These are phyloP conservation scores for Orbilia quercus DNA, from an alignment of 2,329 filamentous ascomycete genomes.

Conservation along the genomic window DNA sequence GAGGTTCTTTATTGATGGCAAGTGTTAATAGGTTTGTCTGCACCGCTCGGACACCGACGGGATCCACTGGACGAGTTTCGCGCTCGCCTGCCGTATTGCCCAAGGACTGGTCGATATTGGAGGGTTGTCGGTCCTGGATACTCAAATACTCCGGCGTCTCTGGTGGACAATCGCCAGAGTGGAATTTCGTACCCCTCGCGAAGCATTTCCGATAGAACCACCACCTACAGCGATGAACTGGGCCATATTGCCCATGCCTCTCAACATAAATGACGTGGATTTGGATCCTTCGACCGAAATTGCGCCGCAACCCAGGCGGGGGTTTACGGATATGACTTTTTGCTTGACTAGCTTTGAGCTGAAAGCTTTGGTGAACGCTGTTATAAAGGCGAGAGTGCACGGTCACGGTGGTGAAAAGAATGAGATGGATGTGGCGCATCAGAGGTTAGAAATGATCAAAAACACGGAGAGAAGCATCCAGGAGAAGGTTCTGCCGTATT, in stretches of 20 bases:
- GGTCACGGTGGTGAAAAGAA: not conserved
- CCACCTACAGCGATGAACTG: slow-evolving; percentile 7
- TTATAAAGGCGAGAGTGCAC: not conserved
- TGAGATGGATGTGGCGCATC: not conserved
- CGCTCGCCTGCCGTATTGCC: slow-evolving; percentile 7
- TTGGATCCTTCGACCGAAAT: not conserved
- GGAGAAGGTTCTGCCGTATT: slow-evolving; percentile 1
- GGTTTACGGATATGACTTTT: slow-evolving; percentile 16
- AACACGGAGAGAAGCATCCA: not conserved
- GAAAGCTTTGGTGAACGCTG: slow-evolving; percentile 6
- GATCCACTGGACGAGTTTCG: slow-evolving; percentile 13
- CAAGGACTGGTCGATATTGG: slow-evolving; percentile 5
- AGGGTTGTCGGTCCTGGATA: slow-evolving; percentile 5
- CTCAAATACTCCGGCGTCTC: slow-evolving; percentile 7
- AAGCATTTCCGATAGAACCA: not conserved
- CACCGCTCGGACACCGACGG: slow-evolving; percentile 4
- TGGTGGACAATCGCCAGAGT: slow-evolving; percentile 17
- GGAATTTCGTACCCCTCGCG: slow-evolving; percentile 12
- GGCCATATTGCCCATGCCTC: slow-evolving; percentile 12
- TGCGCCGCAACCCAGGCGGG: slow-evolving; percentile 4
- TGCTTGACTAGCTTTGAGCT: slow-evolving; percentile 15
- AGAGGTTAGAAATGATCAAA: slow-evolving; percentile 9
- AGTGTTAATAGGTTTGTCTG: slow-evolving; percentile 4
- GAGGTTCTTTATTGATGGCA: not conserved
- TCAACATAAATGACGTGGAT: slow-evolving; percentile 21